These are phyloP conservation scores for Plasmodium coatneyi DNA, from an alignment of 169 alveolate species.

Conservation along the genomic window DNA sequence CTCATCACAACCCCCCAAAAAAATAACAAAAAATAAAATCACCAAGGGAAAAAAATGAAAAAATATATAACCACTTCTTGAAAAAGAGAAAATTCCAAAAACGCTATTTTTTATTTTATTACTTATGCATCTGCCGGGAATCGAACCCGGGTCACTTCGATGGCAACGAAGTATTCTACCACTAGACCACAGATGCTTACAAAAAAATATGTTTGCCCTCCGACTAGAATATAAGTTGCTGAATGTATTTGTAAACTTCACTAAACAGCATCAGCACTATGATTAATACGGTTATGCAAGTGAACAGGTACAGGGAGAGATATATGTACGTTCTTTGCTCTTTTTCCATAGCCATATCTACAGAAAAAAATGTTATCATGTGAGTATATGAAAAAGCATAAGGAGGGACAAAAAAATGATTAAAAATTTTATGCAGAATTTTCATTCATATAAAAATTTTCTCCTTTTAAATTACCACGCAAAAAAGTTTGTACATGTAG, in stretches of 20 bases:
- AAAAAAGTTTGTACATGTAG: neutral
- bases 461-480: neutral
- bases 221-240: neutral
- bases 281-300: neutral
- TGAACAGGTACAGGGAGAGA: neutral
- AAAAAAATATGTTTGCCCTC: neutral
- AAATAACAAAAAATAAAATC: neutral
- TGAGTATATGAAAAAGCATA: neutral
- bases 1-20: neutral
- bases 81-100: neutral
- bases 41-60: neutral
- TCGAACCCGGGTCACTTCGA: conserved; percentile 99
- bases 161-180: conserved; percentile 98
- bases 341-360: neutral
- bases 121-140: conserved; percentile 96
- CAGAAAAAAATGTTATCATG: neutral
- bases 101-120: neutral
- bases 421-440: neutral
- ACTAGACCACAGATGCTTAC: conserved; percentile 96
- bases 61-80: neutral
- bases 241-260: neutral
- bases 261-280: neutral
- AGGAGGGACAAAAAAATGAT: neutral
- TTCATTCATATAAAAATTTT: neutral
- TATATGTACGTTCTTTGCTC: neutral